phyloP scores from a whole-genome alignment of 345 rosid genomes.

The Adansonia digitata region DNA sequence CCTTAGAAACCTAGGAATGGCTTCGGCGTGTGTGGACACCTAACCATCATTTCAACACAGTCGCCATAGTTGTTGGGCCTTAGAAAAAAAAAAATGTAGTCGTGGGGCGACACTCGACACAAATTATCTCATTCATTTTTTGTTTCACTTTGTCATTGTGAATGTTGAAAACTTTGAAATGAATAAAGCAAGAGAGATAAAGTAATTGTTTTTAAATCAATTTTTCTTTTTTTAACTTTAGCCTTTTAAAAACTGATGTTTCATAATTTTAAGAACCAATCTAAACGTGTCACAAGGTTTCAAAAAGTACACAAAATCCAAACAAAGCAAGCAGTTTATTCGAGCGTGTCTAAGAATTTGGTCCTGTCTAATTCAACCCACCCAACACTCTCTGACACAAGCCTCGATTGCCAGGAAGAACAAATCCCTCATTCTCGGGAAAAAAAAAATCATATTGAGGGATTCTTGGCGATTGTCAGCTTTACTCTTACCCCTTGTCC shows the following conservation, averaged over 20 bases:
- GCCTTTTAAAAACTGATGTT: too few species aligned
- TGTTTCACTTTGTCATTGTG: too few species aligned
- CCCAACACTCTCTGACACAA: conserved; percentile 22
- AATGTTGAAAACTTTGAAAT: too few species aligned
- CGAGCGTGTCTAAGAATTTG: conserved; percentile 12
- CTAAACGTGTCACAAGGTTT: neutral
- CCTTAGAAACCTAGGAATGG: too few species aligned
- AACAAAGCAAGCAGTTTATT: too few species aligned
- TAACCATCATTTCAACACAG: neutral
- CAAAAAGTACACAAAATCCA: too few species aligned
- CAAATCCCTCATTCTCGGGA: neutral
- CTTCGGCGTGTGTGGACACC: neutral
- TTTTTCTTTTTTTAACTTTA: too few species aligned
- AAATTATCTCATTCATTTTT: too few species aligned
- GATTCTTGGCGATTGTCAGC: conserved; percentile 12
- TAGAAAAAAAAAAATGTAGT: too few species aligned
- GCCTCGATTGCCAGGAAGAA: conserved; percentile 31
- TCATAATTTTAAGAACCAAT: neutral
- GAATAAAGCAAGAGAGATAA: too few species aligned
- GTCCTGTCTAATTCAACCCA: conserved; percentile 18
- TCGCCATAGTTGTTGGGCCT: neutral
- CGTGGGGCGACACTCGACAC: too few species aligned
- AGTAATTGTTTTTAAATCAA: neutral
- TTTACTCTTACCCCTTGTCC: conserved; percentile 39
- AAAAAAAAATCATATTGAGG: conserved; percentile 10